Evolutionary conservation across 768 basidiomycete genomes (phyloP).

Genomic region (Flagelloscypha sp.): DNA sequence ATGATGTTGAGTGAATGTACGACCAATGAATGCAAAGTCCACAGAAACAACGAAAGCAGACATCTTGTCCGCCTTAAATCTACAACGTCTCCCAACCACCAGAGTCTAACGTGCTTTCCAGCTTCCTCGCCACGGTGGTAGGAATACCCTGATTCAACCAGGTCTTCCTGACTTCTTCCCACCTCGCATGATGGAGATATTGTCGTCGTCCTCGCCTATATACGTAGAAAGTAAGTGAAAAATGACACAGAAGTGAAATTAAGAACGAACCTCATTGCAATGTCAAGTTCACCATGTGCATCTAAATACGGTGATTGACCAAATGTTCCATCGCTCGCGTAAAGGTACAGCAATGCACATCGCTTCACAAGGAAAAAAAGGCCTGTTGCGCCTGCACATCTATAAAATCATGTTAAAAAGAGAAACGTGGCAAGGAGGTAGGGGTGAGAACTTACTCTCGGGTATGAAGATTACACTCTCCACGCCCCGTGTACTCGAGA

Average conservation of each 20-base stretch:
- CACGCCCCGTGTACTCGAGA: slow-evolving; percentile 49
- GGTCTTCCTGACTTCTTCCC: slow-evolving; percentile 85
- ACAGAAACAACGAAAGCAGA: background rate
- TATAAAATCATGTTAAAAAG: slow-evolving; percentile 22
- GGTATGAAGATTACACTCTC: slow-evolving; percentile 94
- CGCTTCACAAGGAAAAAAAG: slow-evolving; percentile 89
- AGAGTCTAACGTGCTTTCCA: slow-evolving; percentile 79
- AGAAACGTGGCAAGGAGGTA: slow-evolving; percentile 3
- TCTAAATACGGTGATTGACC: slow-evolving; percentile 87
- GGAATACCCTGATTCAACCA: slow-evolving; percentile 92
- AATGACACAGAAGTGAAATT: slow-evolving; percentile 1
- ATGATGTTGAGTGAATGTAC: no score
- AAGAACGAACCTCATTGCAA: slow-evolving; percentile 71
- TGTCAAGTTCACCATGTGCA: slow-evolving; percentile 87
- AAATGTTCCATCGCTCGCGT: slow-evolving; percentile 85
- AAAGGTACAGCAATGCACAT: slow-evolving; percentile 83
- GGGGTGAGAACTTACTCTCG: slow-evolving; percentile 62
- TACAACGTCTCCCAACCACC: slow-evolving; percentile 92
- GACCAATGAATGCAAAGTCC: no score
- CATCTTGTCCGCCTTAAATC: slow-evolving; percentile 6
- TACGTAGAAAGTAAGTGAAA: slow-evolving; percentile 1
- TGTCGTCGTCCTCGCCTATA: slow-evolving; percentile 80
- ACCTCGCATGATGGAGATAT: slow-evolving; percentile 73
- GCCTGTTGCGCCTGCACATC: slow-evolving; percentile 86
- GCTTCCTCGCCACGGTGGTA: slow-evolving; percentile 78